These are phyloP conservation scores for Euphorbia celastroides DNA, from an alignment of 441 rosid species.

Conservation along the genomic window DNA sequence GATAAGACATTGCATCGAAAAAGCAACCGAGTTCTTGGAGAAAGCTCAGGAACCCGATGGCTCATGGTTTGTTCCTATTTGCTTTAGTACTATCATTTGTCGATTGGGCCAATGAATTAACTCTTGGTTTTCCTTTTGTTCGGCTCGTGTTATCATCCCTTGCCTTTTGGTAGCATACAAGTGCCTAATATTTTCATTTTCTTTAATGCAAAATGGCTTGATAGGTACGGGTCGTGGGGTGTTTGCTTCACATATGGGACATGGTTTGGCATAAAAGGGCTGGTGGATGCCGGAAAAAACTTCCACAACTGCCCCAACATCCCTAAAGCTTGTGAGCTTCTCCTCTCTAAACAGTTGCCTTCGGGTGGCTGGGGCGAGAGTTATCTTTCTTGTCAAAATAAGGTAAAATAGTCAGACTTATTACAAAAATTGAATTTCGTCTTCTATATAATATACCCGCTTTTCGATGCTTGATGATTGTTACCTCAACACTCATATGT, in stretches of 20 bases:
- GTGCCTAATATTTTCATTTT: not conserved
- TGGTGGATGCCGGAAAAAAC: slow-evolving; percentile 72
- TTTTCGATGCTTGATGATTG: too few relatives aligned
- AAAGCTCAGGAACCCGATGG: slow-evolving; percentile 49
- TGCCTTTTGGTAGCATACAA: not conserved
- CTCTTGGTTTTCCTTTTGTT: not conserved
- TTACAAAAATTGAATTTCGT: too few relatives aligned
- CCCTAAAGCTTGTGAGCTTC: slow-evolving; percentile 76
- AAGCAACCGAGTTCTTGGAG: slow-evolving; percentile 41
- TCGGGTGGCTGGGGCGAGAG: slow-evolving; percentile 99
- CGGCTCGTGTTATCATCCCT: not conserved
- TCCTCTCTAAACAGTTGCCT: slow-evolving; percentile 67
- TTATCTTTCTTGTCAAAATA: slow-evolving; percentile 81
- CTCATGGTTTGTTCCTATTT: slow-evolving; percentile 30
- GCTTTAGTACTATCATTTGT: not conserved
- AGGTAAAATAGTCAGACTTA: slow-evolving; percentile 43
- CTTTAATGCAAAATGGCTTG: slow-evolving; percentile 13
- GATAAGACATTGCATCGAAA: slow-evolving; percentile 37
- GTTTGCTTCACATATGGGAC: slow-evolving; percentile 89
- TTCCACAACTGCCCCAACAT: slow-evolving; percentile 47
- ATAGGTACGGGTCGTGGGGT: slow-evolving; percentile 95
- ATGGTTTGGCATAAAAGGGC: slow-evolving; percentile 83
- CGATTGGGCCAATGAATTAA: not conserved
- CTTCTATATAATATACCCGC: too few relatives aligned
- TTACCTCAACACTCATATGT: not conserved